phyloP scores from a whole-genome alignment of 495 filamentous ascomycete genomes.

The Glonium stellatum region DNA sequence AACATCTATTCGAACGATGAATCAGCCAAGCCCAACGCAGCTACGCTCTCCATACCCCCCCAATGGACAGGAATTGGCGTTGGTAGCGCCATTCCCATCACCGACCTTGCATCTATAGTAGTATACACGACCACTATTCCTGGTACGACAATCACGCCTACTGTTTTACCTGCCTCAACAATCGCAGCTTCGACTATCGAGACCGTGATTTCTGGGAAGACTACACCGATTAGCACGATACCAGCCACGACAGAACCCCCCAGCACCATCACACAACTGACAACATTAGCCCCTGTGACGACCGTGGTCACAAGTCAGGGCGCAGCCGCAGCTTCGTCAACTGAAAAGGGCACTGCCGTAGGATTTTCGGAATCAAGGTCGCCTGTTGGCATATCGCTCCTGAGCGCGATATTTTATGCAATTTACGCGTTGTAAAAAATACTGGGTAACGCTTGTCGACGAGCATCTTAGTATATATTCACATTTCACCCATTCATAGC shows the following conservation, averaged over 20 bases:
- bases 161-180: slow-evolving; percentile 4
- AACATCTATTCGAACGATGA: slow-evolving; percentile 36
- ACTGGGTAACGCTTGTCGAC: too few species aligned
- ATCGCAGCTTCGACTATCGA: slow-evolving; percentile 3
- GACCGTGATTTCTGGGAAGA: background rate
- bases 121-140: slow-evolving; percentile 4
- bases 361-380: background rate
- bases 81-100: slow-evolving; percentile 35
- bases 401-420: slow-evolving; percentile 15
- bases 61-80: slow-evolving; percentile 36
- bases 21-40: slow-evolving; percentile 35
- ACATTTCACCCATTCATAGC: too few species aligned
- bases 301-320: slow-evolving; percentile 2
- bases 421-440: slow-evolving; percentile 7
- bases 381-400: slow-evolving; percentile 13
- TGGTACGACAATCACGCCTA: slow-evolving; percentile 5
- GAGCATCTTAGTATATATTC: too few species aligned
- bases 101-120: slow-evolving; percentile 26
- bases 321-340: slow-evolving; percentile 3
- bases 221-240: background rate
- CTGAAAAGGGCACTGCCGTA: slow-evolving; percentile 10
- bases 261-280: slow-evolving; percentile 8
- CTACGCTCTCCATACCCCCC: slow-evolving; percentile 36
- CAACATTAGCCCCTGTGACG: slow-evolving; percentile 8
- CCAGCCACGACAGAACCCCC: background rate